These are phyloP conservation scores for Neurospora sp. DNA, from an alignment of 495 filamentous ascomycete genomes.

Conservation along the genomic window DNA sequence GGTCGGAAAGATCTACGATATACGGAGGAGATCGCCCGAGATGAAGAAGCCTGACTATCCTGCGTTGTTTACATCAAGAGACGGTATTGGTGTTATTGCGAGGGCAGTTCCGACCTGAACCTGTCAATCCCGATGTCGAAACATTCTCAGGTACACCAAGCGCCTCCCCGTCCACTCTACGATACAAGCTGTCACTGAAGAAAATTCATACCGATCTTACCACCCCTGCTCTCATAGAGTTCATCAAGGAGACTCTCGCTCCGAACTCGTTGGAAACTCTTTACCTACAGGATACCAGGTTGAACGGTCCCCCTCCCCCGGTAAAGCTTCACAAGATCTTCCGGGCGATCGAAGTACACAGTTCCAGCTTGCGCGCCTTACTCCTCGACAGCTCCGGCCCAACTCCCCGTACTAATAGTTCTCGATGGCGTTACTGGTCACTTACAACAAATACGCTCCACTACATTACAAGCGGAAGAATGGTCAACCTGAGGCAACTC, in stretches of 20 bases:
- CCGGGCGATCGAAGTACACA: slow-evolving; percentile 61
- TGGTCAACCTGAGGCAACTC: slow-evolving; percentile 66
- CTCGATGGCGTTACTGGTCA: slow-evolving; percentile 65
- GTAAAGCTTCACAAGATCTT: slow-evolving; percentile 70
- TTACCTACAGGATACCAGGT: slow-evolving; percentile 67
- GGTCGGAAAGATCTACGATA: slow-evolving; percentile 54
- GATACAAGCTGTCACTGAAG: slow-evolving; percentile 67
- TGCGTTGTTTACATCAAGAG: slow-evolving; percentile 70
- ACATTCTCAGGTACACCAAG: slow-evolving; percentile 11
- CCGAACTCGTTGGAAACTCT: slow-evolving; percentile 79
- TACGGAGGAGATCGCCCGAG: slow-evolving; percentile 24
- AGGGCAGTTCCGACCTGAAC: slow-evolving; percentile 56
- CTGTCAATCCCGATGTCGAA: slow-evolving; percentile 18
- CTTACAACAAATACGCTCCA: slow-evolving; percentile 61
- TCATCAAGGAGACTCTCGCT: slow-evolving; percentile 74
- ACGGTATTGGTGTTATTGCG: slow-evolving; percentile 73
- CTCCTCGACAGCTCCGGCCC: slow-evolving; percentile 57
- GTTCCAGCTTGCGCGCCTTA: slow-evolving; percentile 62
- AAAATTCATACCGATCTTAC: slow-evolving; percentile 75
- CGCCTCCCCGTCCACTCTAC: slow-evolving; percentile 18
- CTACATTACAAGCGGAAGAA: slow-evolving; percentile 75
- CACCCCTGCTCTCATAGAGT: slow-evolving; percentile 66
- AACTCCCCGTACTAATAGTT: slow-evolving; percentile 17
- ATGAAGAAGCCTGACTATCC: slow-evolving; percentile 52
- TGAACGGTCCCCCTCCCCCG: slow-evolving; percentile 33